These are phyloP conservation scores for bread wheat (Triticum aestivum) DNA, from an alignment of 176 grass and related monocot genomes.

Conservation along the genomic window DNA sequence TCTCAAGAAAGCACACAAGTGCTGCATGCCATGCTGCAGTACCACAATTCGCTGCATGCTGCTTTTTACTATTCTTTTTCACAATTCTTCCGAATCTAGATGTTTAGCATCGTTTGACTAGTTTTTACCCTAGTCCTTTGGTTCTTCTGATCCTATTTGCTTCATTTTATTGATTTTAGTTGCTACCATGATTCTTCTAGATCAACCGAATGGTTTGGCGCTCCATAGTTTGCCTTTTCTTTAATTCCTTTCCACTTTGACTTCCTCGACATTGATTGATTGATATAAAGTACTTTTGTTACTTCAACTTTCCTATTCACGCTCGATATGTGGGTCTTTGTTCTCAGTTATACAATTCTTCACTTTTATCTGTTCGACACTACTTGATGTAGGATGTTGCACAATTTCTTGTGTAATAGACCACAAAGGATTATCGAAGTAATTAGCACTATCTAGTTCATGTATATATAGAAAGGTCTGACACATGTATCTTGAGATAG, in stretches of 20 bases:
- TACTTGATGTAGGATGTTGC: background rate
- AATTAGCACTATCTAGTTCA: background rate
- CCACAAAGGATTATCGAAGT: background rate
- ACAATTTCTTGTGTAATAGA: background rate
- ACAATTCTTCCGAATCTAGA: background rate
- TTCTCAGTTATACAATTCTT: background rate
- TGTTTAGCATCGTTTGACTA: background rate
- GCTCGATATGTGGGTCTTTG: background rate
- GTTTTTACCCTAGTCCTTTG: background rate
- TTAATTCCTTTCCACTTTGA: conserved; percentile 4
- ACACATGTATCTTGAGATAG: background rate
- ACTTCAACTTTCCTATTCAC: background rate
- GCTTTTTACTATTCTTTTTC: background rate
- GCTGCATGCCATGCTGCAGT: background rate
- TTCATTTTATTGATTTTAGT: background rate
- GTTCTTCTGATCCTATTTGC: conserved; percentile 12
- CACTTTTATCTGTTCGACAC: conserved; percentile 4
- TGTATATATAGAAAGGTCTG: background rate
- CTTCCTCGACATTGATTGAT: background rate
- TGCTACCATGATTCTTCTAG: background rate
- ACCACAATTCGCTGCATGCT: background rate
- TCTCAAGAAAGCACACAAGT: background rate
- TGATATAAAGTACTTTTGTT: conserved; percentile 9
- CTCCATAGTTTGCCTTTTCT: conserved; percentile 4
- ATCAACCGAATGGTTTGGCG: background rate